These are phyloP conservation scores for Kokia cookei DNA, from an alignment of 441 rosid species.

Conservation along the genomic window DNA sequence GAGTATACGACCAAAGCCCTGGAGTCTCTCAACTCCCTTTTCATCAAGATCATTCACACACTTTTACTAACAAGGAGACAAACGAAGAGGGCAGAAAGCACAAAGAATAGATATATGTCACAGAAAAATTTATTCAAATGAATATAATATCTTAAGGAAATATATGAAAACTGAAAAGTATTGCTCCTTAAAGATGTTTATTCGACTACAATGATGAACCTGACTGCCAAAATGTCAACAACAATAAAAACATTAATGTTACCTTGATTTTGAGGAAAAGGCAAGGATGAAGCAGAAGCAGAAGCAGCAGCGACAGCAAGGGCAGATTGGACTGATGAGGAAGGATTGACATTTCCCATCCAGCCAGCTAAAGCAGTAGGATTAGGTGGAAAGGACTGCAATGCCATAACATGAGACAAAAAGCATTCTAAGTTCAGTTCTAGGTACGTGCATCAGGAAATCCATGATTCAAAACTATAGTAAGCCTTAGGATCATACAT, in stretches of 20 bases:
- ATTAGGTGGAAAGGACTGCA: slow-evolving; percentile 50
- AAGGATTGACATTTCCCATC: slow-evolving; percentile 48
- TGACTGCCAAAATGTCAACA: background rate
- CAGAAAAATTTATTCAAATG: background rate
- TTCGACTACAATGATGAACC: background rate
- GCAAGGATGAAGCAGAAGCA: slow-evolving; percentile 41
- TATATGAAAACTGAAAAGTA: background rate
- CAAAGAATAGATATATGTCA: background rate
- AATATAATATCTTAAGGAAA: background rate
- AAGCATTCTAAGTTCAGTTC: background rate
- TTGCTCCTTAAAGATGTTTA: background rate
- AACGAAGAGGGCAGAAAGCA: background rate
- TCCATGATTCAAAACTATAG: background rate
- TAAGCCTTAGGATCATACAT: slow-evolving; percentile 13
- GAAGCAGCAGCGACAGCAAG: slow-evolving; percentile 28
- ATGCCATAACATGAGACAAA: background rate
- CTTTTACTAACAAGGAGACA: background rate
- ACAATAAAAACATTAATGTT: background rate
- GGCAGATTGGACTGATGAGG: slow-evolving; percentile 46
- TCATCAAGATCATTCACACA: background rate
- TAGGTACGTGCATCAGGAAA: slow-evolving; percentile 1
- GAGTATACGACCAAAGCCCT: background rate
- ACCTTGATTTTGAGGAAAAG: slow-evolving; percentile 47
- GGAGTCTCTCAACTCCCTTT: background rate
- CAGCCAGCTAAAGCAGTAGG: slow-evolving; percentile 51